These are phyloP conservation scores for Boletus rufocinnamomeus DNA, from an alignment of 768 basidiomycete genomes.

Conservation along the genomic window DNA sequence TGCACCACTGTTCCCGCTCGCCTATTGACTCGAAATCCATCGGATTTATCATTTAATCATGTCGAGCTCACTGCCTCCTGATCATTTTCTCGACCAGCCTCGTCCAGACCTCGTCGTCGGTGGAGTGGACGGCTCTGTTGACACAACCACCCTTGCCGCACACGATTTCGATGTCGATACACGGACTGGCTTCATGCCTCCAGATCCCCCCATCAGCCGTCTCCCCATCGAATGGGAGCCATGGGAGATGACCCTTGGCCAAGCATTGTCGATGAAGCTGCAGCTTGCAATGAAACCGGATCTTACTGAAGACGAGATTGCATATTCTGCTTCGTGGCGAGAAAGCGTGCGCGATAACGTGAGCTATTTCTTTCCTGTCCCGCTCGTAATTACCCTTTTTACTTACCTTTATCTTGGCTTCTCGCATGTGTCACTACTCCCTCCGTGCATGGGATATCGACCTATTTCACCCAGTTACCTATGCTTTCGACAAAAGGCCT, in stretches of 20 bases:
- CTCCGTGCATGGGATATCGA: neutral
- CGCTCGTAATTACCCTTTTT: neutral
- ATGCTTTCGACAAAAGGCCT: slow-evolving; percentile 50
- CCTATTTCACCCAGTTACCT: slow-evolving; percentile 47
- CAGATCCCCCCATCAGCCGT: slow-evolving; percentile 63
- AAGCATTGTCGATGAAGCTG: slow-evolving; percentile 49
- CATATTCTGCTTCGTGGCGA: slow-evolving; percentile 56
- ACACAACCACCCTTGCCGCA: slow-evolving; percentile 69
- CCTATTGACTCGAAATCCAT: no score
- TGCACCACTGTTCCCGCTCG: neutral
- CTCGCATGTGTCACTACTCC: neutral
- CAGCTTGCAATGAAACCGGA: slow-evolving; percentile 54
- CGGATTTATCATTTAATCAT: slow-evolving; percentile 1
- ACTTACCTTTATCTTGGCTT: neutral
- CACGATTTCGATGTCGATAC: slow-evolving; percentile 94
- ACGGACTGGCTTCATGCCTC: slow-evolving; percentile 89
- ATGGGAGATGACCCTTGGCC: slow-evolving; percentile 70
- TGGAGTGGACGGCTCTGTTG: slow-evolving; percentile 32
- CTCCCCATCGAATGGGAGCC: slow-evolving; percentile 63
- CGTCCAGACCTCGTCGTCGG: slow-evolving; percentile 35
- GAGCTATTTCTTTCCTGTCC: slow-evolving; percentile 10
- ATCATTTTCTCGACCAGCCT: slow-evolving; percentile 39
- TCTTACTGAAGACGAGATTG: slow-evolving; percentile 38
- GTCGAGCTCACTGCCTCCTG: slow-evolving; percentile 18
- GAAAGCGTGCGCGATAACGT: slow-evolving; percentile 49